A percentile compares a stretch with the other conserved stretches of the same genome.
phyloP scores from a whole-genome alignment of 768 basidiomycete species.

The Tubosaeta brunneosetosa region DNA sequence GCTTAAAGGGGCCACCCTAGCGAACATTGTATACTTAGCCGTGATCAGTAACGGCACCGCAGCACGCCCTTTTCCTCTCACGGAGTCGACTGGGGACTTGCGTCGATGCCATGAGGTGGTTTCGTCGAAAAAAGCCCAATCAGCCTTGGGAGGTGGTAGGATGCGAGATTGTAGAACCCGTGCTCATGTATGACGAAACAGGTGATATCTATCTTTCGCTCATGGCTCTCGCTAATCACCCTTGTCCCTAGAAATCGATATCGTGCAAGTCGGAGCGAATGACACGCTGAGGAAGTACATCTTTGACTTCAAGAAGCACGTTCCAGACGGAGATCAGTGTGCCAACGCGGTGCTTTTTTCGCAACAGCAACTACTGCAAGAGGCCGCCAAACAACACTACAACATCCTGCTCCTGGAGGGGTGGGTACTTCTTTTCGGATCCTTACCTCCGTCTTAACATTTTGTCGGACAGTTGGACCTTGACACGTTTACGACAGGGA shows the following conservation, averaged over 20 bases:
- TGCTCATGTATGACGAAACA: constrained; percentile 56
- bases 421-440: constrained; percentile 31
- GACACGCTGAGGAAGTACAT: constrained; percentile 60
- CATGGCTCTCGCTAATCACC: constrained; percentile 4
- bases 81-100: constrained; percentile 16
- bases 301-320: constrained; percentile 49
- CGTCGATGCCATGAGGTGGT: constrained; percentile 30
- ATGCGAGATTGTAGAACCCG: constrained; percentile 57
- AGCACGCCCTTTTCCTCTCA: constrained; percentile 10
- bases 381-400: constrained; percentile 49
- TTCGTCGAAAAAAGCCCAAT: constrained; percentile 51
- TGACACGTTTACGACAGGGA: constrained; percentile 61
- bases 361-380: constrained; percentile 56
- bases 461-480: constrained; percentile 49
- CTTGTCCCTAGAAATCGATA: constrained; percentile 48
- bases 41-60: constrained; percentile 18
- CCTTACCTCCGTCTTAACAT: not conserved
- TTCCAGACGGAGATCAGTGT: constrained; percentile 43
- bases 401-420: constrained; percentile 67
- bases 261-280: constrained; percentile 47
- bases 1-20: constrained; percentile 8
- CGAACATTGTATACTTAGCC: constrained; percentile 7
- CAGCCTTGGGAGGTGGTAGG: constrained; percentile 77
- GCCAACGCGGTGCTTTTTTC: constrained; percentile 57
- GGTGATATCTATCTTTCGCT: constrained; percentile 39